These are phyloP conservation scores for Vitis rupestris DNA, from an alignment of 164 flowering plant genomes.

Conservation along the genomic window DNA sequence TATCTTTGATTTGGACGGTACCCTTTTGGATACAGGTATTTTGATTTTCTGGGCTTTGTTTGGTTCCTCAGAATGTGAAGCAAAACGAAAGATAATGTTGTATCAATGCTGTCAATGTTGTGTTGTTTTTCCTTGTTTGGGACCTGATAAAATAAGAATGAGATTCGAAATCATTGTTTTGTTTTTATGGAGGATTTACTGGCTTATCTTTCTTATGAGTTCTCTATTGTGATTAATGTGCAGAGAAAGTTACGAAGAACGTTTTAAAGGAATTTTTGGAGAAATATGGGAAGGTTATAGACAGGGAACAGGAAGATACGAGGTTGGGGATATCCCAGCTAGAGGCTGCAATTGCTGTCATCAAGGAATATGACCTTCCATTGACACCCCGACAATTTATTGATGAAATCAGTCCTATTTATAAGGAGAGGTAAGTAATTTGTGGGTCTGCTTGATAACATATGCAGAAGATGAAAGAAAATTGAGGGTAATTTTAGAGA, in stretches of 20 bases:
- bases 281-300: conserved; percentile 55
- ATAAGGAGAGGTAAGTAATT: conserved; percentile 34
- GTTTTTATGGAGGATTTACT: not conserved
- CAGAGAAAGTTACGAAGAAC: conserved; percentile 49
- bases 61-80: no score
- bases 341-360: conserved; percentile 41
- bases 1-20: conserved; percentile 81
- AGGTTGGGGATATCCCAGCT: conserved; percentile 53
- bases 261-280: conserved; percentile 53
- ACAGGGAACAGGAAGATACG: conserved; percentile 43
- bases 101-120: not conserved
- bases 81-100: no score
- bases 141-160: not conserved
- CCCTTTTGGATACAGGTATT: conserved; percentile 67
- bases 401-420: conserved; percentile 48
- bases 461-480: no score
- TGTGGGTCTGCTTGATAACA: no score
- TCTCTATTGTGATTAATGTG: conserved; percentile 5
- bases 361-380: conserved; percentile 63
- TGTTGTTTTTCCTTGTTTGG: not conserved
- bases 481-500: no score
- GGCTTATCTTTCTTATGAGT: not conserved
- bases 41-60: not conserved
- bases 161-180: not conserved
- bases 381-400: conserved; percentile 49